phyloP scores from a whole-genome alignment of 331 rosid genomes.

The Pyracantha coccinea region DNA sequence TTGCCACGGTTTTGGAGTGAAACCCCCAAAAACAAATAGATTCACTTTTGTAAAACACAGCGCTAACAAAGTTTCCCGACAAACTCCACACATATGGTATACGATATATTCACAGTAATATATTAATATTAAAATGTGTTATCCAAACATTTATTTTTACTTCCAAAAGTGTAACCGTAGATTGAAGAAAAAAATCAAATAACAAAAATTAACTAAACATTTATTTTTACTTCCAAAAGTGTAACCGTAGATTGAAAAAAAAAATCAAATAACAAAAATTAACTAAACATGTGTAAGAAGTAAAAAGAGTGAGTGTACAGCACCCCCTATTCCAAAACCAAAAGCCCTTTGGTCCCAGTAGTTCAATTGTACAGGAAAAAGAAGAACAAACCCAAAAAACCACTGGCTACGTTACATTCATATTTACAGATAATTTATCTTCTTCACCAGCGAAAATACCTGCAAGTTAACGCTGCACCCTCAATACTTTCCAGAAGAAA shows the following conservation, averaged over 20 bases:
- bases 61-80: background rate
- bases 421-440: background rate
- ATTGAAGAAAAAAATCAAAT: no score
- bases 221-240: no score
- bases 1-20: background rate
- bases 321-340: background rate
- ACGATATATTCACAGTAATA: background rate
- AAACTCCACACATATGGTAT: background rate
- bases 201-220: no score
- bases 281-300: rapidly evolving
- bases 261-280: rapidly evolving
- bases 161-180: no score
- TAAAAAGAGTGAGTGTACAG: rapidly evolving
- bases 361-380: background rate
- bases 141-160: no score
- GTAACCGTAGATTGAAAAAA: no score
- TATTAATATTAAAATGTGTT: rapidly evolving
- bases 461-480: background rate
- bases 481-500: background rate
- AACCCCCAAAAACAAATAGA: background rate
- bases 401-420: background rate
- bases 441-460: background rate
- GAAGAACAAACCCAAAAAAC: background rate
- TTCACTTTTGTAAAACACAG: background rate
- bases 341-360: background rate